Evolutionary conservation across 2,329 filamentous ascomycete species (phyloP).

Genomic region (Verticillium isaacii): DNA sequence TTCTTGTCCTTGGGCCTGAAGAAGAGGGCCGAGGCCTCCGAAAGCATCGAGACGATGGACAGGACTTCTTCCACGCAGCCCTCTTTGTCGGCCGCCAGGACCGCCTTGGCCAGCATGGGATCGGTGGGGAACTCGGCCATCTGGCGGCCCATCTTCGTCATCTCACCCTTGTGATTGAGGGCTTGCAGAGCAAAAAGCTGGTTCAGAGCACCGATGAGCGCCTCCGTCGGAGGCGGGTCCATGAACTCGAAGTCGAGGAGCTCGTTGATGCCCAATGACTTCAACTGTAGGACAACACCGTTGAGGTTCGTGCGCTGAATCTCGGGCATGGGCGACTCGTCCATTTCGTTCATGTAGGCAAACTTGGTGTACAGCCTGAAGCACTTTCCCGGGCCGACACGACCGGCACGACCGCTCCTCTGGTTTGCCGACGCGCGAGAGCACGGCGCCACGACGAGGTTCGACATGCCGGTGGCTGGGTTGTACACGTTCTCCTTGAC

Average conservation of each 20-base stretch:
- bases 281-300: conserved; percentile 77
- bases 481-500: conserved; percentile 96
- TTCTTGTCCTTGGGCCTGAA: conserved; percentile 97
- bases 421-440: conserved; percentile 92
- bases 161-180: conserved; percentile 79
- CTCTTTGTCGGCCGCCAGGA: conserved; percentile 83
- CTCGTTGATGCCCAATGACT: conserved; percentile 87
- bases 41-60: conserved; percentile 90
- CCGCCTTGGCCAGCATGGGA: conserved; percentile 83
- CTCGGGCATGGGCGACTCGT: conserved; percentile 86
- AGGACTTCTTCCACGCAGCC: conserved; percentile 93
- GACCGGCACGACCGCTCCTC: conserved; percentile 84
- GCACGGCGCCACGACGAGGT: conserved; percentile 83
- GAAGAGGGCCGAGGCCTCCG: conserved; percentile 84
- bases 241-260: conserved; percentile 94
- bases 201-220: conserved; percentile 83
- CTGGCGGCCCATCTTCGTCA: conserved; percentile 86
- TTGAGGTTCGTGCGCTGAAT: conserved; percentile 89
- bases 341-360: conserved; percentile 91
- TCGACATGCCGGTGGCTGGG: conserved; percentile 86
- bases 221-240: conserved; percentile 86
- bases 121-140: conserved; percentile 96
- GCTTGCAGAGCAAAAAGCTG: conserved; percentile 88
- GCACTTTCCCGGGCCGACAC: conserved; percentile 87
- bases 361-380: conserved; percentile 92